phyloP scores from a whole-genome alignment of 306 rosid species.

The Parietaria judaica region DNA sequence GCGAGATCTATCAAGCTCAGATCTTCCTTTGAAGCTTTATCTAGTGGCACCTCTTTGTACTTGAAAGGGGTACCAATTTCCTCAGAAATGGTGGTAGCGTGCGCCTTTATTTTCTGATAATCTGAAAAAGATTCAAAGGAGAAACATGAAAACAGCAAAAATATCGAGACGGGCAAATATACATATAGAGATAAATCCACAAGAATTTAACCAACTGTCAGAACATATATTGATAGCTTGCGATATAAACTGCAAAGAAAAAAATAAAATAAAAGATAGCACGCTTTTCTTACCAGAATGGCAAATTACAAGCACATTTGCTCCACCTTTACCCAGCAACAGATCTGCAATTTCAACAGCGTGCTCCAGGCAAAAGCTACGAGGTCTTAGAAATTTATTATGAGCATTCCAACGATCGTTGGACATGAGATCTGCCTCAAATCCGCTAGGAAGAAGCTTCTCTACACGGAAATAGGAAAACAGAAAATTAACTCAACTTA shows the following conservation, averaged over 20 bases:
- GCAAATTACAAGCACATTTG: conserved; percentile 73
- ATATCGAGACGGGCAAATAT: no score
- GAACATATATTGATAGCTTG: background rate
- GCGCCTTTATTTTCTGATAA: conserved; percentile 84
- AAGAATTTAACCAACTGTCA: no score
- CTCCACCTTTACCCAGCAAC: conserved; percentile 85
- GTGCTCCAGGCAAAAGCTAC: conserved; percentile 92
- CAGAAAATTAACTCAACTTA: conserved; percentile 17
- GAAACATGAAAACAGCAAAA: background rate
- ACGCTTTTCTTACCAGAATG: conserved; percentile 67
- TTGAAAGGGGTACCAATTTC: conserved; percentile 61
- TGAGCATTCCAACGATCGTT: conserved; percentile 45
- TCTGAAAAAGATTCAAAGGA: conserved; percentile 44
- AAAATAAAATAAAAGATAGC: background rate
- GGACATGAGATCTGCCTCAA: conserved; percentile 30
- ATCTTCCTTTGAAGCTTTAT: conserved; percentile 68
- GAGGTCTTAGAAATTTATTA: conserved; percentile 64
- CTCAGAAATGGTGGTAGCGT: conserved; percentile 75
- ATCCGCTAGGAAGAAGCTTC: conserved; percentile 28
- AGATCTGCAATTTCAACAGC: conserved; percentile 71
- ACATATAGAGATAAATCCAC: no score
- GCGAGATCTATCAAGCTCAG: conserved; percentile 84
- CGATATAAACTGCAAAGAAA: background rate
- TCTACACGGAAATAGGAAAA: conserved; percentile 43
- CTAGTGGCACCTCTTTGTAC: conserved; percentile 64